A percentile compares a stretch with the other conserved stretches of the same genome.
Evolutionary conservation across 306 rosid species (phyloP).

Genomic region (Alnus rubra): DNA sequence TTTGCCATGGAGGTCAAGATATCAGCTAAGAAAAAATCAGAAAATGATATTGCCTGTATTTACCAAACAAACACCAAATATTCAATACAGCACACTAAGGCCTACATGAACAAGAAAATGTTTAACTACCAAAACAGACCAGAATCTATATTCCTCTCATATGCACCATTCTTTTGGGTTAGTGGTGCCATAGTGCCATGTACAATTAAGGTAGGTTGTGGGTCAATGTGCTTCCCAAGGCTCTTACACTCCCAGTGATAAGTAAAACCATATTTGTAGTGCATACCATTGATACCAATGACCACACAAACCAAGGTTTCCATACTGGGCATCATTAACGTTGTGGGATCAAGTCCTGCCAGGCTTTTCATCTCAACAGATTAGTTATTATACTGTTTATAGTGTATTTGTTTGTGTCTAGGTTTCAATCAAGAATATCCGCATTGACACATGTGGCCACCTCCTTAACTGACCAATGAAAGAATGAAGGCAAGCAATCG

Average conservation of each 20-base stretch:
- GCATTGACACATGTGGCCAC: background rate
- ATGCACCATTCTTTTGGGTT: background rate
- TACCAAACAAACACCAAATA: constrained; percentile 36
- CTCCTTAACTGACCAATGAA: background rate
- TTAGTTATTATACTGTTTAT: background rate
- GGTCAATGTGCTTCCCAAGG: background rate
- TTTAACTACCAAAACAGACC: background rate
- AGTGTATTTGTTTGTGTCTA: background rate
- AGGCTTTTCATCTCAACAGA: background rate
- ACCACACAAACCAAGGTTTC: background rate
- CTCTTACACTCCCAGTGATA: background rate
- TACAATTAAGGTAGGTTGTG: background rate
- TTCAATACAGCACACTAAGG: constrained; percentile 8
- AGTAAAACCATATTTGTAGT: background rate
- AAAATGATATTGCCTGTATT: constrained; percentile 87
- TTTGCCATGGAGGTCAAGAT: constrained; percentile 95
- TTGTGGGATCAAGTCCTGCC: background rate
- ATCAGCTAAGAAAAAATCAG: constrained; percentile 96
- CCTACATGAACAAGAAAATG: background rate
- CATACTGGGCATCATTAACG: background rate
- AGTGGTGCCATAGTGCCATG: background rate
- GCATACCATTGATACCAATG: background rate
- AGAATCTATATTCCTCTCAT: background rate
- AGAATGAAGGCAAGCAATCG: background rate
- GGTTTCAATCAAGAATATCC: background rate